These are phyloP conservation scores for Pseudohalonectria lignicola DNA, from an alignment of 2,329 filamentous ascomycete species.

Conservation along the genomic window DNA sequence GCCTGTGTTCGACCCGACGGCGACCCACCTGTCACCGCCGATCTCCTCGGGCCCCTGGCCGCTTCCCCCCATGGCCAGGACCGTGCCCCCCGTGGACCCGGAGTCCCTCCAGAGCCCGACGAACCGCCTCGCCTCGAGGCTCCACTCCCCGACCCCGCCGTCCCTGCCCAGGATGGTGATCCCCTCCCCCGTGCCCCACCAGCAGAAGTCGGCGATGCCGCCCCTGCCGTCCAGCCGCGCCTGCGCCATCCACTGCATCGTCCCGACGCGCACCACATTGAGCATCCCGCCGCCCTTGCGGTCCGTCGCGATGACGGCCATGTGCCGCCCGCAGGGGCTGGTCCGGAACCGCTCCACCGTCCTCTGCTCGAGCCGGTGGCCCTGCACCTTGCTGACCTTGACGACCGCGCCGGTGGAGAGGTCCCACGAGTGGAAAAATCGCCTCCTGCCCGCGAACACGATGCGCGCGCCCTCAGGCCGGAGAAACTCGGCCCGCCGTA, in stretches of 20 bases:
- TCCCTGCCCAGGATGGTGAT: conserved; percentile 75
- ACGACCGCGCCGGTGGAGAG: conserved; percentile 70
- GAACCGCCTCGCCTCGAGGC: conserved; percentile 55
- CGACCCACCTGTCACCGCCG: conserved; percentile 81
- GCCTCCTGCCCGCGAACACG: conserved; percentile 77
- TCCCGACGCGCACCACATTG: conserved; percentile 70
- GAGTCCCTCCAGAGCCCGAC: conserved; percentile 82
- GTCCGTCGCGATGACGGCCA: conserved; percentile 70
- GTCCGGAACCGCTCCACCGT: conserved; percentile 86
- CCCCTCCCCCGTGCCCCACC: conserved; percentile 80
- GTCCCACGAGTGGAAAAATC: conserved; percentile 94
- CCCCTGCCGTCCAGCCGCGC: conserved; percentile 72
- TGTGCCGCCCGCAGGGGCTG: conserved; percentile 75
- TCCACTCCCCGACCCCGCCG: conserved; percentile 87
- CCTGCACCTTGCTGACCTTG: conserved; percentile 66
- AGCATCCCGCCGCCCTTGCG: conserved; percentile 81
- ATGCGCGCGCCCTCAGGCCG: conserved; percentile 64
- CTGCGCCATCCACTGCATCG: conserved; percentile 79
- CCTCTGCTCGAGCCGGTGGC: conserved; percentile 71
- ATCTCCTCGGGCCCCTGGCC: conserved; percentile 43
- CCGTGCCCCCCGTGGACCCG: conserved; percentile 76
- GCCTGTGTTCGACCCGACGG: conserved; percentile 74
- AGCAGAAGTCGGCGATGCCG: conserved; percentile 82
- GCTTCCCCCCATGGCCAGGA: conserved; percentile 65
- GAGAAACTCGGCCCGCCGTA: conserved; percentile 75